Conservation (phyloP, 2,329 filamentous ascomycete species). For the Emmonsiellopsis sp. region DNA sequence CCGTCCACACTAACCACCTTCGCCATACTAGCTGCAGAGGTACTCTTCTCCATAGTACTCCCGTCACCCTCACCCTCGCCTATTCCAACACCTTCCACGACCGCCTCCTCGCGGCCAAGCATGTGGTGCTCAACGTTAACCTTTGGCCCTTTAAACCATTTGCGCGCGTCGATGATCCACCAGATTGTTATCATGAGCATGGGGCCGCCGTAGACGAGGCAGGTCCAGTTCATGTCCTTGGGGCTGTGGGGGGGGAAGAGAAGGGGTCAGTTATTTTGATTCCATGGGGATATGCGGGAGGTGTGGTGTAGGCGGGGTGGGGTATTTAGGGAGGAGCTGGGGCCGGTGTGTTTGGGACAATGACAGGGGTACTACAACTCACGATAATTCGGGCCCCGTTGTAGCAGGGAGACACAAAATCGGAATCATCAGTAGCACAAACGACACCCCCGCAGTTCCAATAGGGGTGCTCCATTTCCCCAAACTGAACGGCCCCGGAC, state of each 20-base stretch:
- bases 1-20: neutral
- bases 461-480: conserved; percentile 51
- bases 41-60: neutral
- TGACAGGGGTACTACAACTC: conserved; percentile 10
- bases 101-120: neutral
- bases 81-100: neutral
- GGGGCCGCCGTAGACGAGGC: conserved; percentile 55
- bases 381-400: conserved; percentile 46
- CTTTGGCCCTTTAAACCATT: conserved; percentile 64
- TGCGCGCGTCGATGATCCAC: conserved; percentile 55
- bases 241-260: conserved; percentile 18
- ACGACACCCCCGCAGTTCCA: conserved; percentile 48
- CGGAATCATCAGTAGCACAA: conserved; percentile 59
- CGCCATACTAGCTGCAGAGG: neutral
- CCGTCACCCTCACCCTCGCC: neutral
- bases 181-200: conserved; percentile 53
- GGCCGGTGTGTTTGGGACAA: neutral
- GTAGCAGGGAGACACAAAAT: conserved; percentile 57
- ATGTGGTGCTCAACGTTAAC: conserved; percentile 52
- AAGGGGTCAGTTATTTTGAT: neutral
- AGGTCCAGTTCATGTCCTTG: conserved; percentile 59
- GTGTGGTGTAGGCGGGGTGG: neutral
- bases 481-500: conserved; percentile 60
- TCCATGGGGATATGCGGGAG: conserved; percentile 5
- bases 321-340: neutral